Evolutionary conservation across 495 filamentous ascomycete genomes (phyloP).

Genomic region (Xylaria flabelliformis): DNA sequence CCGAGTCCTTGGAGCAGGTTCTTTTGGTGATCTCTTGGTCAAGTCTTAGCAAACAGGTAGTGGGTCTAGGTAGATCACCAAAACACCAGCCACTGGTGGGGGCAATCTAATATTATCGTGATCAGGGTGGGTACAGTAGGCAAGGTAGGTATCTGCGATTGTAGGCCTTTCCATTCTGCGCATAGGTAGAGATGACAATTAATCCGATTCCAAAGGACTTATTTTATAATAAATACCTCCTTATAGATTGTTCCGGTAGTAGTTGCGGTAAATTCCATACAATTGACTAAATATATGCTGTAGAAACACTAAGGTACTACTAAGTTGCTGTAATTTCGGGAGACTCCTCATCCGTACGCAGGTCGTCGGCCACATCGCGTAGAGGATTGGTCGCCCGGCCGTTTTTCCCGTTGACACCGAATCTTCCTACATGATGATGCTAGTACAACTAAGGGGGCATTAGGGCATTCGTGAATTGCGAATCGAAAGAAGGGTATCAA

Average conservation of each 20-base stretch:
- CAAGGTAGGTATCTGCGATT: not conserved
- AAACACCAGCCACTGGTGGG: constrained; percentile 3
- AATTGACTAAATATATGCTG: constrained; percentile 13
- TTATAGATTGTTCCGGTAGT: not conserved
- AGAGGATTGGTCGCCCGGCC: constrained; percentile 17
- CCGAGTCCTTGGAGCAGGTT: constrained; percentile 10
- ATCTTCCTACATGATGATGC: constrained; percentile 27
- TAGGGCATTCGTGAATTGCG: constrained; percentile 15
- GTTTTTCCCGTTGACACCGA: constrained; percentile 11
- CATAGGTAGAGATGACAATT: not conserved
- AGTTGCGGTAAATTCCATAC: constrained; percentile 21
- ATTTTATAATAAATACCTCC: not conserved
- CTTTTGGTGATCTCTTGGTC: not conserved
- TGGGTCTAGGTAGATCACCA: constrained; percentile 7
- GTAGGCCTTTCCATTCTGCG: not conserved
- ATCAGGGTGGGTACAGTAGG: not conserved
- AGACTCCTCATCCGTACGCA: constrained; percentile 25
- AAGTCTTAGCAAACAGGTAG: not conserved
- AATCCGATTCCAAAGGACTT: not conserved
- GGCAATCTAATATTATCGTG: not conserved
- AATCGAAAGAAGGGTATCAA: constrained; percentile 24
- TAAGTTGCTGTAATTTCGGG: constrained; percentile 20
- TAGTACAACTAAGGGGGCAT: constrained; percentile 22
- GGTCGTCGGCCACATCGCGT: not conserved
- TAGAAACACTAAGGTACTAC: constrained; percentile 18